Evolutionary conservation across 805 yeast genomes (phyloP).

Genomic region (Metschnikowia henanensis): DNA sequence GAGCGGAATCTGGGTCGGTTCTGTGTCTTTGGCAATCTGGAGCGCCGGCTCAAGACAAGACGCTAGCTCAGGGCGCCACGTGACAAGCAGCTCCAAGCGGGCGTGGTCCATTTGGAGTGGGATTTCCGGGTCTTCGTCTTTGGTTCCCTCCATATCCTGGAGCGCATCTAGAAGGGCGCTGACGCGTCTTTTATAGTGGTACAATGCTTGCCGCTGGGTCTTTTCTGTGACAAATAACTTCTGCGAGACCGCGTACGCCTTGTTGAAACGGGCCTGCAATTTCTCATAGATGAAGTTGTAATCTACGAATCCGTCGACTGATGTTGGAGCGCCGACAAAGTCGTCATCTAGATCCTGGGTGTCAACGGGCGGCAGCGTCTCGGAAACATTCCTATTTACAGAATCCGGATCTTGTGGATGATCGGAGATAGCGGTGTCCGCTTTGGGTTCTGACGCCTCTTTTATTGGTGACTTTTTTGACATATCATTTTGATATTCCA

Average conservation of each 20-base stretch:
- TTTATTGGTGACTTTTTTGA: too few relatives aligned
- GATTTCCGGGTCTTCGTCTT: not conserved
- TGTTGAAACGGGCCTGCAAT: slow-evolving; percentile 27
- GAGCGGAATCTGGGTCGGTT: slow-evolving; percentile 12
- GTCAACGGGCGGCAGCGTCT: not conserved
- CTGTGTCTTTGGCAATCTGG: slow-evolving; percentile 12
- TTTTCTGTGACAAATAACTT: slow-evolving; percentile 32
- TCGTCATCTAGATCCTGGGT: not conserved
- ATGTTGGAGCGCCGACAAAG: not conserved
- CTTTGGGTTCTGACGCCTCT: too few relatives aligned
- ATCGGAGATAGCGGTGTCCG: too few relatives aligned
- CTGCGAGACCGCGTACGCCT: slow-evolving; percentile 24
- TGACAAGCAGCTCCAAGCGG: slow-evolving; percentile 25
- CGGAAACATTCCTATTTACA: too few relatives aligned
- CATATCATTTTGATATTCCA: too few relatives aligned
- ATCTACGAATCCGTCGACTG: slow-evolving; percentile 16
- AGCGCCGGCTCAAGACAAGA: slow-evolving; percentile 20
- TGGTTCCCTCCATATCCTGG: slow-evolving; percentile 17
- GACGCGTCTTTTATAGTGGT: slow-evolving; percentile 36
- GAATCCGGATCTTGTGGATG: too few relatives aligned
- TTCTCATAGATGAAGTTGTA: slow-evolving; percentile 28
- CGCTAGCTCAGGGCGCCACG: slow-evolving; percentile 23
- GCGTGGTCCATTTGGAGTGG: slow-evolving; percentile 11
- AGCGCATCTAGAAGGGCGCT: slow-evolving; percentile 36
- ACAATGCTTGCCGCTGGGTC: slow-evolving; percentile 34